phyloP scores from a whole-genome alignment of 441 rosid species.

The Gossypium lobatum region DNA sequence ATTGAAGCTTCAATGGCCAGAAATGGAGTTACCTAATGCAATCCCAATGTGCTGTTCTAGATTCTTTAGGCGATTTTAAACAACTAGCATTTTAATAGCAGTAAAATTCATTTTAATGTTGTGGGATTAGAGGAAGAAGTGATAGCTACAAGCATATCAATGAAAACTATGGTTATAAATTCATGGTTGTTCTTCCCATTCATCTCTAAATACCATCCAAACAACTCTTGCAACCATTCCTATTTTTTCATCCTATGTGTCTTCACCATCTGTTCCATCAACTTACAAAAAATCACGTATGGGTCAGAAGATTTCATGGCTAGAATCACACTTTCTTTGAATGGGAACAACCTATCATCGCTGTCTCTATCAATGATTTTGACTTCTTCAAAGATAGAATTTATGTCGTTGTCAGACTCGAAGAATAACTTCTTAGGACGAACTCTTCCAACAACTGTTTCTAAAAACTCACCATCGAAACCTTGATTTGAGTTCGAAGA shows the following conservation, averaged over 20 bases:
- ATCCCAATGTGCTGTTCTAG: too few relatives aligned
- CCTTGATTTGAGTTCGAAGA: conserved; percentile 33
- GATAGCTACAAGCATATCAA: conserved; percentile 42
- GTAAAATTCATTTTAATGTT: too few relatives aligned
- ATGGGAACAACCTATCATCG: conserved; percentile 4
- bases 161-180: conserved; percentile 46
- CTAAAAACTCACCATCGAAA: conserved; percentile 27
- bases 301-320: conserved; percentile 49
- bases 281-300: conserved; percentile 41
- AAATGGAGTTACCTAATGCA: too few relatives aligned
- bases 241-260: conserved; percentile 41
- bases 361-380: neutral
- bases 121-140: conserved; percentile 26
- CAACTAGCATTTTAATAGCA: too few relatives aligned
- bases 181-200: conserved; percentile 49
- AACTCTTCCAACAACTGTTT: conserved; percentile 36
- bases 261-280: conserved; percentile 63
- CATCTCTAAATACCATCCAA: conserved; percentile 50
- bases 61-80: too few relatives aligned
- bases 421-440: conserved; percentile 41
- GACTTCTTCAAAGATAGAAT: conserved; percentile 39
- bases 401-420: conserved; percentile 38
- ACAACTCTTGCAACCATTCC: conserved; percentile 46
- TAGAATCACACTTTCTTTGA: conserved; percentile 37
- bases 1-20: too few relatives aligned